phyloP scores from a whole-genome alignment of 148 eudicot species.

The Oxyria digyna region DNA sequence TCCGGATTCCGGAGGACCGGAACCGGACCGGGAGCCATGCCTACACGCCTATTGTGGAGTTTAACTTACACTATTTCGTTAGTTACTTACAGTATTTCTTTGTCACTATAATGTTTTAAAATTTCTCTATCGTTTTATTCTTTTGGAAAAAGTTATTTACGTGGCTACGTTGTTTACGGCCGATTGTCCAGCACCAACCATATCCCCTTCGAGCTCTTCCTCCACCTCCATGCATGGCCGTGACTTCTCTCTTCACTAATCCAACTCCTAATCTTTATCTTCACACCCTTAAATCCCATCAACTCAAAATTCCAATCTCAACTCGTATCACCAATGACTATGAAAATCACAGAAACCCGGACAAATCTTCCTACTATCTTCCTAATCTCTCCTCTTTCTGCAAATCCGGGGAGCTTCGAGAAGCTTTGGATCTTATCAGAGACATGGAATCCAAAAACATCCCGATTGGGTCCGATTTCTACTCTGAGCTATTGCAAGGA shows the following conservation, averaged over 20 bases:
- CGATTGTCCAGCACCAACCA: neutral
- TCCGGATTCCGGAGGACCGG: too few relatives aligned
- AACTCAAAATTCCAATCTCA: constrained; percentile 11
- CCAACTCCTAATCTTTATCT: constrained; percentile 12
- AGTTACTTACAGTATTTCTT: too few relatives aligned
- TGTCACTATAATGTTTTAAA: too few relatives aligned
- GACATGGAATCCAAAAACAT: constrained; percentile 19
- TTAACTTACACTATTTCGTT: too few relatives aligned
- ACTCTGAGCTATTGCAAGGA: constrained; percentile 37
- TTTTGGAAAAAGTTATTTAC: too few relatives aligned
- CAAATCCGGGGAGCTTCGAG: constrained; percentile 24
- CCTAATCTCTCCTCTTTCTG: constrained; percentile 15
- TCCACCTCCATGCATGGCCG: constrained; percentile 30
- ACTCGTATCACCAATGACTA: constrained; percentile 12
- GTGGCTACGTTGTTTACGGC: too few relatives aligned
- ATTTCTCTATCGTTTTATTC: too few relatives aligned
- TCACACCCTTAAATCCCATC: constrained; percentile 12
- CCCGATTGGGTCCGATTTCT: constrained; percentile 26
- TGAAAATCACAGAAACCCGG: constrained; percentile 9
- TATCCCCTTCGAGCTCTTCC: constrained; percentile 10
- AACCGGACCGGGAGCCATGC: too few relatives aligned
- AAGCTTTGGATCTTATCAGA: constrained; percentile 24
- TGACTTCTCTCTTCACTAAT: constrained; percentile 15
- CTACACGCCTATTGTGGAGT: too few relatives aligned
- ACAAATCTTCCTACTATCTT: constrained; percentile 14